Base-by-base conservation (phyloP, 345 rosid species). In the Ceriops decandra region DNA sequence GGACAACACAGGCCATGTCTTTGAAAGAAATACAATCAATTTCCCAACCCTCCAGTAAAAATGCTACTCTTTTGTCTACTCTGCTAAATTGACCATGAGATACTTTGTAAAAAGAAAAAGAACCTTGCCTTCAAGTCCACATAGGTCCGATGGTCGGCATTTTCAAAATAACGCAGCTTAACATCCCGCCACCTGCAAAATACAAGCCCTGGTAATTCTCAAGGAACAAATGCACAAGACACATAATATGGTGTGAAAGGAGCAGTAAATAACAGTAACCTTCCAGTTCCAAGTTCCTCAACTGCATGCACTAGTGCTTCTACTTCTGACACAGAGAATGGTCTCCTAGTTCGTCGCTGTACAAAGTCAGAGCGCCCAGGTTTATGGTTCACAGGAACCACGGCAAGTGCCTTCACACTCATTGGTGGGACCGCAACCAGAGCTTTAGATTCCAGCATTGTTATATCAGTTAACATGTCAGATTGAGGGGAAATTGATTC, bases 311-410 rank as follows among this genome's bases (percentile, higher is more conserved):
- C 97, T 57, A 95, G 75, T 67, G 98, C 93, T 84, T 92, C 98
- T 67, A 95, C 99, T 86, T 95, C 99, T 28, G 84, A 52, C 31
- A 95, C 99, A 71, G 96, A 90, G 82, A 95, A 95, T 30, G 99
- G 99, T 76, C 99, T 88, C 86, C 99, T 80, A 60, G 90, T 87
- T 77, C 99, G 85, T 62, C 99, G 98, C 77, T 88, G 97, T 66
- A 85, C 87, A 77, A 83, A 70, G 66, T 91, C 99, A 67, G 92
- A 68, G 56, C 88, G 92, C 71, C 77, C 89, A 63, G 67, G 63
- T 83, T 92, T 90, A 73, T 69, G 86, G 83, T 79, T 90, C 60
- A 81, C 47, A 2, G 97, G 96, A 76, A 90, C 84, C 73, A 87
- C 73, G 68, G 87, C 86, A 63, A 91, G 85, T 33, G 90, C 86